Base-by-base conservation (phyloP, 2,329 filamentous ascomycete species). In the Amauroascus niger region DNA sequence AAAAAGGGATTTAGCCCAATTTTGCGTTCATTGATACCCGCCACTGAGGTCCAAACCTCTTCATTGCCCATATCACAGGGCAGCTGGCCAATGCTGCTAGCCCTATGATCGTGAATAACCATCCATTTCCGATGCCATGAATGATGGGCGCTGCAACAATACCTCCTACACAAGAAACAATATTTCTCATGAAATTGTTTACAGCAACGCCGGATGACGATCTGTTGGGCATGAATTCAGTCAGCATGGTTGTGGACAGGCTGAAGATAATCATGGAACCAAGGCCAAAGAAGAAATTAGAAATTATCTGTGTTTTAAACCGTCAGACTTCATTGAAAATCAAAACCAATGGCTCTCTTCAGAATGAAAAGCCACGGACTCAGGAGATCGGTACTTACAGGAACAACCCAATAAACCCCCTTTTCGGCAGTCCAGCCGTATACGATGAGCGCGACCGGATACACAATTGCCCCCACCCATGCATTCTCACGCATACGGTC, bases 401-500 rank as follows among this genome's bases (percentile, higher is more conserved):
- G 73, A 26, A 80, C 81, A 11, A 81, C 68, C 80, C 83, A 87
- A 55, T 79, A 75, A 2, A 87, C 69, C 1, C 82, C 74, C 56
- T 81, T 78, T 40, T 83, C 71, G 0, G 79, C 76, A 0, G 81
- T 79, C 87, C 88, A 94, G 3, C 88, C 88, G 64, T 87, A 93
- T 74, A 83, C 82, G 26, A 93, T 73, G 56, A 93, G 67, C 0
- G 82, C 83, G 0, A 75, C 74, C 0, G 88, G 88, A 61, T 86
- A 90, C 44, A 90, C 60, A 2, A 81, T 73, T 0, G 83, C 83
- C 2, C 84, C 84, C 0, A 90, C 68, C 84, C 84, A 91, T 2
- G 85, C 84, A 64, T 94, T 93, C 64, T 91, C 85, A 41, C 83
- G 76, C 80, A 93, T 87, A 11, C 88, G 79, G 66, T 94, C 88